Evolutionary conservation across 1,284 basidiomycete genomes (phyloP).

Genomic region (Ceraceosorus bombacis): DNA sequence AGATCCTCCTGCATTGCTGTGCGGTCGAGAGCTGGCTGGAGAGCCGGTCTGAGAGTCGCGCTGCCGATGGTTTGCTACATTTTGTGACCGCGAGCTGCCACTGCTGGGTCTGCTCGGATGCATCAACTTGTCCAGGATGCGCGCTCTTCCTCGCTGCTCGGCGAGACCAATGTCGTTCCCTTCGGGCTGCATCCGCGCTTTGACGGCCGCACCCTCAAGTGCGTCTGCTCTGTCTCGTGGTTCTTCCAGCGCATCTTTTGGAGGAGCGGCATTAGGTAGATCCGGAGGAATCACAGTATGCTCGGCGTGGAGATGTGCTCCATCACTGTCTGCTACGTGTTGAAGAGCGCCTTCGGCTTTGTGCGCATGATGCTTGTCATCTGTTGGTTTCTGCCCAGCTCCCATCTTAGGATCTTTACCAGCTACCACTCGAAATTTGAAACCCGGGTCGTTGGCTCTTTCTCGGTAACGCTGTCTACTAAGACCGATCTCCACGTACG

Average conservation of each 20-base stretch:
- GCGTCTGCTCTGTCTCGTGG: no score
- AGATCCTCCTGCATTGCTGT: neutral
- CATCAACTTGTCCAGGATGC: no score
- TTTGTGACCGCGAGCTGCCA: no score
- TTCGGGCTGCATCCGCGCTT: neutral
- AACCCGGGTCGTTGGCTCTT: neutral
- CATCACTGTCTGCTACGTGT: neutral
- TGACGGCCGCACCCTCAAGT: neutral
- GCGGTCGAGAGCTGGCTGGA: neutral
- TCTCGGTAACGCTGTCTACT: conserved; percentile 16
- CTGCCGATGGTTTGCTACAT: no score
- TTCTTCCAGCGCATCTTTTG: no score
- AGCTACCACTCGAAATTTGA: neutral
- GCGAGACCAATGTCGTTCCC: no score
- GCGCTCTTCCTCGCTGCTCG: no score
- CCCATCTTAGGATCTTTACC: neutral
- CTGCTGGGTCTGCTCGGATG: no score
- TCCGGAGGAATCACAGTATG: no score
- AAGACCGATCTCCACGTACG: conserved; percentile 27
- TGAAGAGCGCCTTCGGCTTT: neutral
- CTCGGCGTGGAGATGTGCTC: no score
- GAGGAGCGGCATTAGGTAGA: no score
- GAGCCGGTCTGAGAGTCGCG: neutral
- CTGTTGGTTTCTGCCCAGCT: neutral
- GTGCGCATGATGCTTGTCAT: neutral